Evolutionary conservation across 2,329 filamentous ascomycete species (phyloP), one percentile per base, ranked within the genome.

Genomic region (Zopfia rhizophila): DNA sequence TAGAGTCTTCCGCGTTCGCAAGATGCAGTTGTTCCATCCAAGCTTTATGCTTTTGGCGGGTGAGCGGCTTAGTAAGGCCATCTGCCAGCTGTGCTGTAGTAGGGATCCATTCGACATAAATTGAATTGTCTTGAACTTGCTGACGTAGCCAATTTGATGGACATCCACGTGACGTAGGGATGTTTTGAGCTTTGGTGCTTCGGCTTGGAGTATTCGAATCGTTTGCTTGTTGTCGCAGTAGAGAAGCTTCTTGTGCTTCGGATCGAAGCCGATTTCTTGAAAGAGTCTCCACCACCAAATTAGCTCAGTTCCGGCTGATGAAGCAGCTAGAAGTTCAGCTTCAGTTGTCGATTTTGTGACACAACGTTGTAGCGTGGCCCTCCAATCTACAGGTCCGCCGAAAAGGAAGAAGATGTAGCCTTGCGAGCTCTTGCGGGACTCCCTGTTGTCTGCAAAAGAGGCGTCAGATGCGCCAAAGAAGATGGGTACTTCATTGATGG

Each of bases 381-480:
- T 53, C 52, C 38, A 61, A 25, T 60, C 45, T 17, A 60, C 35
- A 10, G 46, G 45, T 14, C 40, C 19, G 7, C 48, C 41, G 28
- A 45, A 64, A 12, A 65, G 53, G 11, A 28, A 18, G 43, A 65
- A 60, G 22, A 60, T 12, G 27, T 52, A 64, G 13, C 58, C 60
- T 31, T 63, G 25, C n/a, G 53, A 55, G 39, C 45, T 53, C 14
- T 44, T 45, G 2, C 38, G 38, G 16, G 50, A 58, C 3, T 17
- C 35, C 8, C 25, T 17, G 18, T 65, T 10, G 18, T 61, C 40
- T 8, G 52, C 51, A 38, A 41, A 64, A 14, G 39, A 54, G 13
- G 51, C 48, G 36, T 64, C 50, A 28, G 42, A 35, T 13, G 48
- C 44, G 16, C 49, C 27, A 41, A 35, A 50, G 38, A 61, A 60